phyloP scores from a whole-genome alignment of 768 basidiomycete genomes.

The Sarcodon sp. region DNA sequence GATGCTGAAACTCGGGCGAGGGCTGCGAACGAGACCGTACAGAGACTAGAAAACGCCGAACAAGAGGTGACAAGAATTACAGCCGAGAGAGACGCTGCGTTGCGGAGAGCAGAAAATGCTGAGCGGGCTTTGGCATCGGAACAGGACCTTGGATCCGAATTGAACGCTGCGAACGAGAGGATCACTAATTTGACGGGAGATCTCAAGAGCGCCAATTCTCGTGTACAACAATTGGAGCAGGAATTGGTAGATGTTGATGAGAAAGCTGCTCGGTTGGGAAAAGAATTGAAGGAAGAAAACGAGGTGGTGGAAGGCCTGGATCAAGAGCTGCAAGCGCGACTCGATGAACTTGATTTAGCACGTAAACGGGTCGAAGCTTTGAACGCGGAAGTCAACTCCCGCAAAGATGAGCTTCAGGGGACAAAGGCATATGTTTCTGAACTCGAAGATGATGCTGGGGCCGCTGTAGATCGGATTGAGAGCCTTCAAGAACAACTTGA shows the following conservation, averaged over 20 bases:
- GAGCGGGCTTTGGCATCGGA: slow-evolving; percentile 51
- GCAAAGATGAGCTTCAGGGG: slow-evolving; percentile 19
- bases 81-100: slow-evolving; percentile 40
- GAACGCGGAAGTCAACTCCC: slow-evolving; percentile 22
- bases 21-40: slow-evolving; percentile 24
- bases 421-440: slow-evolving; percentile 40
- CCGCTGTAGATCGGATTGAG: slow-evolving; percentile 38
- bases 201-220: slow-evolving; percentile 42
- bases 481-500: slow-evolving; percentile 43
- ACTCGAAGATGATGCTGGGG: slow-evolving; percentile 46
- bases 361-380: slow-evolving; percentile 13
- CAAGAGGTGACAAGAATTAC: slow-evolving; percentile 29
- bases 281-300: slow-evolving; percentile 41
- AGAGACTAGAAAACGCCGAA: slow-evolving; percentile 31
- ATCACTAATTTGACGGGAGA: slow-evolving; percentile 42
- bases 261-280: slow-evolving; percentile 42
- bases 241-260: slow-evolving; percentile 40
- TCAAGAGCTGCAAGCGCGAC: slow-evolving; percentile 23
- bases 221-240: slow-evolving; percentile 50
- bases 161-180: slow-evolving; percentile 53
- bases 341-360: slow-evolving; percentile 10
- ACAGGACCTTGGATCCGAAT: slow-evolving; percentile 54
- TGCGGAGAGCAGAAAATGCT: slow-evolving; percentile 50
- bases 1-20: slow-evolving; percentile 35
- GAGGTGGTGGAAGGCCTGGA: slow-evolving; percentile 24